phyloP scores from a whole-genome alignment of 2,329 filamentous ascomycete genomes.

The Colletotrichum filicis region DNA sequence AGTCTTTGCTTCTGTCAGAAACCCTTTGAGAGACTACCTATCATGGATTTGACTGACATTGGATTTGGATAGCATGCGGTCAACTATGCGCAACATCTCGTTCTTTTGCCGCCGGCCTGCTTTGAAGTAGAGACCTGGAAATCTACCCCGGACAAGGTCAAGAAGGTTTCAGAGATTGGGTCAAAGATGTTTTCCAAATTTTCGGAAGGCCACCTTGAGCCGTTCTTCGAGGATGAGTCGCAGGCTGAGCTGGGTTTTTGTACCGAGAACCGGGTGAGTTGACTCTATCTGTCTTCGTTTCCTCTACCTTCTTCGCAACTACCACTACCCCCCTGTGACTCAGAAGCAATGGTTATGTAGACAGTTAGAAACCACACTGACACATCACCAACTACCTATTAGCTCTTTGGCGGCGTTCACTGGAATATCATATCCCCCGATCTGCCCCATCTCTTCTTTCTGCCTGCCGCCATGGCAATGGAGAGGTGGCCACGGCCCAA shows the following conservation, averaged over 20 bases:
- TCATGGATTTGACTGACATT: background rate
- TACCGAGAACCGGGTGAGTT: background rate
- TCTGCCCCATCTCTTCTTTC: conserved; percentile 1
- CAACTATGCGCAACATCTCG: background rate
- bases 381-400: background rate
- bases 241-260: background rate
- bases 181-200: background rate
- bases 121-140: background rate
- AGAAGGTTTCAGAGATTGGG: background rate
- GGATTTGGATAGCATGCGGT: background rate
- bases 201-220: background rate
- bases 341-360: background rate
- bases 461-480: background rate
- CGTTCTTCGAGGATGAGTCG: background rate
- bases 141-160: background rate
- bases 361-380: background rate
- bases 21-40: background rate
- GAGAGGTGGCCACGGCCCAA: conserved; percentile 9
- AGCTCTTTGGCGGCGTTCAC: conserved; percentile 17
- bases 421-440: conserved; percentile 1
- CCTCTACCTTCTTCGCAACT: background rate
- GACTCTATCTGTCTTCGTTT: background rate
- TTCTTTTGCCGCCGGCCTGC: background rate
- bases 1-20: background rate
- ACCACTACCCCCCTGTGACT: background rate